Evolutionary conservation across 441 rosid species (phyloP).

Genomic region (Metrosideros polymorpha): DNA sequence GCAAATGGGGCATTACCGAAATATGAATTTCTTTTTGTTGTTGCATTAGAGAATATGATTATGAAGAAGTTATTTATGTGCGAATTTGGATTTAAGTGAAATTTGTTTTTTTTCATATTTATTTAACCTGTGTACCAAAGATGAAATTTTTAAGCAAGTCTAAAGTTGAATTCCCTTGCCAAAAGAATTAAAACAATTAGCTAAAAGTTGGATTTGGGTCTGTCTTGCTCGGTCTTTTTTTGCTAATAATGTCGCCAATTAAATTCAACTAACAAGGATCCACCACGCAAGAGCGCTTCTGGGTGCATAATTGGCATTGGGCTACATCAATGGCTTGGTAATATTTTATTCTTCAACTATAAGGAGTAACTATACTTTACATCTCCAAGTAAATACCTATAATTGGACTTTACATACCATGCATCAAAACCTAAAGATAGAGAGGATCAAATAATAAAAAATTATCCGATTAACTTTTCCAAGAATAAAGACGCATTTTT

Average conservation of each 20-base stretch:
- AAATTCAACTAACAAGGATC: too few relatives aligned
- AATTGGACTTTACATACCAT: background rate
- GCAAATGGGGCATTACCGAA: background rate
- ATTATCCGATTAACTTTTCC: background rate
- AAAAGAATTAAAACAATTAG: too few relatives aligned
- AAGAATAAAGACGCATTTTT: background rate
- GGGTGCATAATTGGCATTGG: too few relatives aligned
- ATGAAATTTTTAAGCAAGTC: too few relatives aligned
- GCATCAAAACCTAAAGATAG: background rate
- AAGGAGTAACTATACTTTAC: background rate
- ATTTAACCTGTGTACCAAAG: too few relatives aligned
- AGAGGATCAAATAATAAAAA: background rate
- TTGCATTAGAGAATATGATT: background rate
- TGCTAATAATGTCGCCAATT: too few relatives aligned
- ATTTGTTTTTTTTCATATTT: background rate
- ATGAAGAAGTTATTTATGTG: background rate
- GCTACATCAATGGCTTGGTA: too few relatives aligned
- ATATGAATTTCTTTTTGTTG: background rate
- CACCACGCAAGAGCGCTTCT: too few relatives aligned
- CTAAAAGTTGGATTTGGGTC: too few relatives aligned
- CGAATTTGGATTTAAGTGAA: background rate
- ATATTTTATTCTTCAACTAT: background rate
- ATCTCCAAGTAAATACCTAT: background rate
- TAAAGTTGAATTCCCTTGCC: too few relatives aligned
- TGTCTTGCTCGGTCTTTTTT: too few relatives aligned